Conservation (phyloP, 768 basidiomycete genomes). For the Scleroderma citrinum region DNA sequence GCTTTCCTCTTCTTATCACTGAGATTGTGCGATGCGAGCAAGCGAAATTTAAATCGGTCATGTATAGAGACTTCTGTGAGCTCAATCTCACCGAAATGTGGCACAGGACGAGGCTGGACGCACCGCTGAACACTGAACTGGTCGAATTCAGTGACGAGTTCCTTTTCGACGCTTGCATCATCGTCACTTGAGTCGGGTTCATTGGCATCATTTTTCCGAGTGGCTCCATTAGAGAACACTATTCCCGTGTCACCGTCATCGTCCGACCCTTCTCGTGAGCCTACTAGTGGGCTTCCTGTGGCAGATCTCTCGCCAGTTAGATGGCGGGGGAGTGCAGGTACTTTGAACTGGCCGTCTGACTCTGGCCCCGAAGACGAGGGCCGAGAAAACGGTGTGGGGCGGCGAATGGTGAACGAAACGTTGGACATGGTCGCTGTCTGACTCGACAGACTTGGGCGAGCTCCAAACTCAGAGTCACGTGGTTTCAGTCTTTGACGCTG, state of each 20-base stretch:
- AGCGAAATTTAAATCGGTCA: slow-evolving; percentile 2
- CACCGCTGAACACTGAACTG: slow-evolving; percentile 80
- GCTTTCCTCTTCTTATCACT: slow-evolving; percentile 39
- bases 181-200: slow-evolving; percentile 51
- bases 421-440: slow-evolving; percentile 27
- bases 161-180: slow-evolving; percentile 49
- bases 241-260: slow-evolving; percentile 21
- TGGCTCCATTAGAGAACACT: slow-evolving; percentile 16
- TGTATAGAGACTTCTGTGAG: slow-evolving; percentile 55
- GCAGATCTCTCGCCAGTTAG: slow-evolving; percentile 38
- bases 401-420: slow-evolving; percentile 81
- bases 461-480: neutral
- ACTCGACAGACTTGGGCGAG: neutral
- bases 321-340: slow-evolving; percentile 57
- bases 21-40: slow-evolving; percentile 30
- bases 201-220: slow-evolving; percentile 23
- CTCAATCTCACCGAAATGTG: slow-evolving; percentile 47
- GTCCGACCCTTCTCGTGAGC: slow-evolving; percentile 27
- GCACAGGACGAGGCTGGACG: slow-evolving; percentile 33
- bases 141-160: slow-evolving; percentile 69
- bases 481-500: neutral
- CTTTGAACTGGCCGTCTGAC: slow-evolving; percentile 52
- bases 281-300: slow-evolving; percentile 52
- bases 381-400: slow-evolving; percentile 67
- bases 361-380: slow-evolving; percentile 59